phyloP scores from a whole-genome alignment of 2,329 filamentous ascomycete species.

The Exophiala bonariae region DNA sequence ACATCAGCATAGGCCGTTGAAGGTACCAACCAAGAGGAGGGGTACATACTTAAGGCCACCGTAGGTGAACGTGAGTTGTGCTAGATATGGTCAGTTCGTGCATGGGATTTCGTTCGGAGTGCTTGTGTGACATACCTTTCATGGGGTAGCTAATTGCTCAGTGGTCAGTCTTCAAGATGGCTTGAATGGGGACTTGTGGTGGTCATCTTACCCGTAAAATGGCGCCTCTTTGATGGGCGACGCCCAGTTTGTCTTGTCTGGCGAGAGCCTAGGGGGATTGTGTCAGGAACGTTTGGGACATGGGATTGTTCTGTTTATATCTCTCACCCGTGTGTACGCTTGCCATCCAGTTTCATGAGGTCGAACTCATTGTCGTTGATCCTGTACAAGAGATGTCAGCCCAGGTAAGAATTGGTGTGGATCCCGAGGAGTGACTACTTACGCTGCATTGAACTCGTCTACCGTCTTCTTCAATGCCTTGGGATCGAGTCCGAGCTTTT shows the following conservation, averaged over 20 bases:
- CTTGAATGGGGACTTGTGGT: neutral
- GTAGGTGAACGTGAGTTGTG: conserved; percentile 36
- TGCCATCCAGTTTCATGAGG: conserved; percentile 39
- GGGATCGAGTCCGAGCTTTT: conserved; percentile 39
- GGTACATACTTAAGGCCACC: conserved; percentile 29
- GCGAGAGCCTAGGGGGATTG: conserved; percentile 28
- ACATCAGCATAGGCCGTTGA: neutral
- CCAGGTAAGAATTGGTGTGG: neutral
- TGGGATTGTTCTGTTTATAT: too few relatives aligned
- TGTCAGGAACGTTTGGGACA: neutral
- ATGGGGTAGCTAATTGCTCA: conserved; percentile 27
- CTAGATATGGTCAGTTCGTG: conserved; percentile 3
- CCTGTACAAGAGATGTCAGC: neutral
- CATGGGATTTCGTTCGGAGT: too few relatives aligned
- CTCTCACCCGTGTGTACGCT: conserved; percentile 34
- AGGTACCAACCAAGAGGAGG: neutral
- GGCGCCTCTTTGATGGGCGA: conserved; percentile 38
- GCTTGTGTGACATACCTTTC: conserved; percentile 12
- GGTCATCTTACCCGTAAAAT: conserved; percentile 35
- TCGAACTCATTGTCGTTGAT: conserved; percentile 41
- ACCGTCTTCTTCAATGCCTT: conserved; percentile 40
- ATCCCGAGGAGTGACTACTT: neutral
- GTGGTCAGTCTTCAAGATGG: neutral
- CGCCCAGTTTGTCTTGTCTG: conserved; percentile 42
- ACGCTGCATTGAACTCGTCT: conserved; percentile 40